Evolutionary conservation across 1,284 basidiomycete genomes (phyloP), one percentile per base, ranked within the genome.

Genomic region (Cutaneotrichosporon spelunceum): DNA sequence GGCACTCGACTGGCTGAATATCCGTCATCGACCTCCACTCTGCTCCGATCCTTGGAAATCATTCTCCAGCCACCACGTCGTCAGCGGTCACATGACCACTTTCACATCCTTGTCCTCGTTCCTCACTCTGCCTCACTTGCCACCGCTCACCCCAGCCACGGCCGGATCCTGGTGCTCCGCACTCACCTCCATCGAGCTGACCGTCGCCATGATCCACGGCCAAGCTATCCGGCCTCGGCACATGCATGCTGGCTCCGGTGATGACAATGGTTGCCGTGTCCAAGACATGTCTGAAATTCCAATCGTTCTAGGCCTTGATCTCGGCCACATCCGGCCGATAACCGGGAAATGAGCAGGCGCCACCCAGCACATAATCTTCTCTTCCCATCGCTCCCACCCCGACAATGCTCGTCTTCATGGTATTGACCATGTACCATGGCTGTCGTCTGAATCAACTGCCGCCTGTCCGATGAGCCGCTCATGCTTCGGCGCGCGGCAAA

Each of bases 141-240:
- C 7, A 16, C 19, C 16, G 14, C 8, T 11, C 11, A 2, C 5
- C 13, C 9, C 5, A 39, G 1, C 9, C 6, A 23, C 45, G 45
- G 45, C 45, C 45, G 45, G 45, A 47, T 47, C 45, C 45, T 47
- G 45, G 45, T 47, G 45, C 45, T 47, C 45, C 45, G 23, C 45
- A 4, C 9, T 26, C 23, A 24, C 45, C 13, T 47, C 24, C 24
- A 14, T 26, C 23, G 45, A 47, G 45, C 45, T 24, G 23, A 47
- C 39, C 39, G 4, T 19, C 39, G 19, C 21, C n/a, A 23, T 45
- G 23, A 11, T 26, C 45, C 23, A 26, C 16, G 16, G 16, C 39
- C 6, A 42, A n/a, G 39, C 19, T n/a, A 5, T 42, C 39, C 39
- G 4, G 19, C 4, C 39, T 42, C 11, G 39, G 39, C 19, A 42